phyloP scores from a whole-genome alignment of 306 rosid genomes.

The Delonix regia region DNA sequence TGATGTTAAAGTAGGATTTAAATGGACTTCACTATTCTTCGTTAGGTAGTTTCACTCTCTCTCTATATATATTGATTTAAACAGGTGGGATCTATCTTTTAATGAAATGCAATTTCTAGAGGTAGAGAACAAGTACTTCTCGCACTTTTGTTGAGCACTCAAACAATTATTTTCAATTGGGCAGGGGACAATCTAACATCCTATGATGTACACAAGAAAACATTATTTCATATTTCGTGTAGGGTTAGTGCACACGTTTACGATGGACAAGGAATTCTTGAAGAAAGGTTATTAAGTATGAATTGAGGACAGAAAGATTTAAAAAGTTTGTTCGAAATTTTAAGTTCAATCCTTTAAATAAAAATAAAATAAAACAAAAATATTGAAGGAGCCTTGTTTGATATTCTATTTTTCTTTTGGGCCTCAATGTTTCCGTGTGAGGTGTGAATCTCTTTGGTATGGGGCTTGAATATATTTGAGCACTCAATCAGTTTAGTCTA shows the following conservation, averaged over 20 bases:
- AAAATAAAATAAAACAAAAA: not conserved
- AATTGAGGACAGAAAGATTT: not conserved
- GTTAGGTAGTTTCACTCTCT: too few relatives aligned
- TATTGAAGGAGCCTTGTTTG: not conserved
- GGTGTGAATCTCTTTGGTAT: constrained; percentile 30
- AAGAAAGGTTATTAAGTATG: too few relatives aligned
- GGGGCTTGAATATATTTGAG: constrained; percentile 5
- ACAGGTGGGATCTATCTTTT: constrained; percentile 9
- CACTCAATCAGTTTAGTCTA: constrained; percentile 12
- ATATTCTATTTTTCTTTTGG: not conserved
- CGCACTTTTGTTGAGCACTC: not conserved
- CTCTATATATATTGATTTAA: too few relatives aligned
- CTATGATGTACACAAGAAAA: not conserved
- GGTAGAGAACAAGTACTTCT: not conserved
- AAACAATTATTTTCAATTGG: not conserved
- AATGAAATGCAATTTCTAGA: not conserved
- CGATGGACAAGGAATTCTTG: not conserved
- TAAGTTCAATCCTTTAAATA: not conserved
- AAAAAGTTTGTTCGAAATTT: not conserved
- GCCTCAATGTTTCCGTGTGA: constrained; percentile 25
- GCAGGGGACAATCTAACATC: not conserved
- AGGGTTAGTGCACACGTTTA: not conserved
- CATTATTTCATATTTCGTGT: constrained; percentile 8
- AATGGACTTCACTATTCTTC: not conserved
- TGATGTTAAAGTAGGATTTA: constrained; percentile 12